A percentile compares a stretch with the other conserved stretches of the same genome.
These are phyloP conservation scores for Paecilomyces variotii DNA, from an alignment of 2,329 filamentous ascomycete genomes.

Conservation along the genomic window DNA sequence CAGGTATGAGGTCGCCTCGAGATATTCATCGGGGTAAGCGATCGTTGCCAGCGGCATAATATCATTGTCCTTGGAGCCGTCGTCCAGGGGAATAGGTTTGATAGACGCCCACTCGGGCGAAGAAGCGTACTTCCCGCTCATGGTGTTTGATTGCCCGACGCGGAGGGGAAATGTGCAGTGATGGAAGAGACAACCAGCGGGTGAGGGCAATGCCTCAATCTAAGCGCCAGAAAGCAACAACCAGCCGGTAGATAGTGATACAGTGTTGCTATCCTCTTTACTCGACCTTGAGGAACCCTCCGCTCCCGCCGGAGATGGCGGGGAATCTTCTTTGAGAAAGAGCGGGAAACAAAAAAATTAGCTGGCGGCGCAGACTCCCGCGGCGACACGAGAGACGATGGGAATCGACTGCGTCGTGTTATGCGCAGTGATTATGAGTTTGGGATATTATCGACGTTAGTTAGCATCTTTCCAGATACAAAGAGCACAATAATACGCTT, in stretches of 20 bases:
- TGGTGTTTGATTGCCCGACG: not conserved
- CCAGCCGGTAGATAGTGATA: not conserved
- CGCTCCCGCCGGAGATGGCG: not conserved
- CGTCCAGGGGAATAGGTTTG: slow-evolving; percentile 71
- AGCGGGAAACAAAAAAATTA: not conserved
- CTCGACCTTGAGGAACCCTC: not conserved
- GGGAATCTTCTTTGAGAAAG: not conserved
- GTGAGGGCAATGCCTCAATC: not conserved
- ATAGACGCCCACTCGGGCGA: slow-evolving; percentile 80
- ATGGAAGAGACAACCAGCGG: not conserved
- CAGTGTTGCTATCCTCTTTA: not conserved
- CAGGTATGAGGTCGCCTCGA: slow-evolving; percentile 86
- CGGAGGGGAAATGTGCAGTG: not conserved
- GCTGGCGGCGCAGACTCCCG: not conserved
- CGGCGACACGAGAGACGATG: not conserved
- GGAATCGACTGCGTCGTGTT: not conserved
- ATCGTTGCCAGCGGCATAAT: slow-evolving; percentile 75
- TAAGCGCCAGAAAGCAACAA: not conserved
- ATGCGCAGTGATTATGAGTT: not conserved
- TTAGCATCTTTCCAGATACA: not conserved
- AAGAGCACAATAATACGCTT: not conserved
- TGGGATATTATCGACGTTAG: not conserved
- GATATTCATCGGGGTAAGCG: slow-evolving; percentile 81
- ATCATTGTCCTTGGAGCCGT: slow-evolving; percentile 50
- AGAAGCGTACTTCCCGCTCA: slow-evolving; percentile 43